A percentile compares a stretch with the other conserved stretches of the same genome.
Evolutionary conservation across 2,329 filamentous ascomycete species (phyloP).

Genomic region (Talaromyces verruculosus): DNA sequence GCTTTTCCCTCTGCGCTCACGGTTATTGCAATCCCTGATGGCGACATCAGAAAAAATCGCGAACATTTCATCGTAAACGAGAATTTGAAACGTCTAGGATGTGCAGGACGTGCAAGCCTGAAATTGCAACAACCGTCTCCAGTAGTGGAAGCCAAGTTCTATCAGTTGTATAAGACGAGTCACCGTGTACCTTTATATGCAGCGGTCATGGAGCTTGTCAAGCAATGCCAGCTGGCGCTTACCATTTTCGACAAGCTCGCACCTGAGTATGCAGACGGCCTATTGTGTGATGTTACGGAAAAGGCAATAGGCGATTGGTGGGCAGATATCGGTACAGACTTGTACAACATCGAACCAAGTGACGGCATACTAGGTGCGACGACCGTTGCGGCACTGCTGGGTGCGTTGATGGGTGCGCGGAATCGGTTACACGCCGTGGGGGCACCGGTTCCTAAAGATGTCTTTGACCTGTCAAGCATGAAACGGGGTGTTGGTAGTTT

Average conservation of each 20-base stretch:
- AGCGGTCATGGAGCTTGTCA: slow-evolving; percentile 84
- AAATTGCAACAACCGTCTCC: slow-evolving; percentile 74
- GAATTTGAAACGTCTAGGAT: slow-evolving; percentile 86
- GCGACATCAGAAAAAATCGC: slow-evolving; percentile 76
- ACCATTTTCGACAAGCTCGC: slow-evolving; percentile 84
- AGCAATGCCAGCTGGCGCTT: slow-evolving; percentile 84
- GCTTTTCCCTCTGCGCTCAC: slow-evolving; percentile 88
- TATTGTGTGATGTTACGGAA: slow-evolving; percentile 92
- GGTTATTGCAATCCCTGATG: slow-evolving; percentile 85
- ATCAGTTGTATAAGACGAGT: slow-evolving; percentile 83
- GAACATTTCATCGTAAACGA: slow-evolving; percentile 92
- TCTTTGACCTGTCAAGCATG: slow-evolving; percentile 79
- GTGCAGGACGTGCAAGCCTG: slow-evolving; percentile 83
- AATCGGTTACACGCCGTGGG: slow-evolving; percentile 85
- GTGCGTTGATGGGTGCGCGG: slow-evolving; percentile 82
- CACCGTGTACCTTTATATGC: slow-evolving; percentile 76
- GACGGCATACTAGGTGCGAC: slow-evolving; percentile 92
- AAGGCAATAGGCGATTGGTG: slow-evolving; percentile 91
- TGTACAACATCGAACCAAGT: slow-evolving; percentile 87
- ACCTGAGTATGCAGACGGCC: slow-evolving; percentile 84
- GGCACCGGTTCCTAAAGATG: slow-evolving; percentile 83
- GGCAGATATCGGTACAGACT: slow-evolving; percentile 86
- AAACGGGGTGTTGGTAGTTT: slow-evolving; percentile 85
- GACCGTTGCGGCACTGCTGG: slow-evolving; percentile 82
- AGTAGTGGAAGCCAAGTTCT: slow-evolving; percentile 86